Evolutionary conservation across 352 stramenopile genomes (phyloP), one percentile per base, ranked within the genome.

Genomic region (Thalassiosira sp.): DNA sequence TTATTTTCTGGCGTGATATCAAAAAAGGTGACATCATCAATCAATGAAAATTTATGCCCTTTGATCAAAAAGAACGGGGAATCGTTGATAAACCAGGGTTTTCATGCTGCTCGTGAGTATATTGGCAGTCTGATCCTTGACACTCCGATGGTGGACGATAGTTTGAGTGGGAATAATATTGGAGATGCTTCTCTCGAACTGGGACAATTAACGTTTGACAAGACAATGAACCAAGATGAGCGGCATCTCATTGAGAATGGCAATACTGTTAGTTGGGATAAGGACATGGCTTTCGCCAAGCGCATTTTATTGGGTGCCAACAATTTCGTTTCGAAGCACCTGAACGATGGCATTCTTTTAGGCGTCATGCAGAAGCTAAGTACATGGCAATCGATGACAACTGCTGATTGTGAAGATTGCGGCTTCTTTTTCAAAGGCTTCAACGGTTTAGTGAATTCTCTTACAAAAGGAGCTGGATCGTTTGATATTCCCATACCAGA

Each of bases 361-460:
- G 63, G 64, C 27, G 45, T 74, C 1, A 20, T 83, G 8, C 53
- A 67, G 42, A 70, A 70, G 35, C 40, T 81, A 15, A 72, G 24
- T 22, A 76, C 72, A 2, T 81, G 64, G 64, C 24, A 68, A 8
- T 58, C 57, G 16, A 31, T 27, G n/a, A 42, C 42, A 20, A 54
- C 28, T 2, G 16, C 18, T 5, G 64, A 72, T 49, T 83, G 75
- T 27, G 52, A 78, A 18, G 56, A 75, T 61, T 82, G 74, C 22
- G 74, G 79, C 2, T 86, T 78, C 43, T 84, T 85, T 31, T 88
- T 86, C 54, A 73, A 76, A n/a, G 81, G 81, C 1, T 25, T 83
- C 15, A 88, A 88, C 67, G 82, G 82, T 15, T 24, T 89, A 3
- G 24, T 89, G 6, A 35, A 82, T 33, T 76, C 56, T 10, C 24